Base-by-base conservation (phyloP, 1,139 yeast species). In the Lodderomyces pseudojiufengensis region DNA sequence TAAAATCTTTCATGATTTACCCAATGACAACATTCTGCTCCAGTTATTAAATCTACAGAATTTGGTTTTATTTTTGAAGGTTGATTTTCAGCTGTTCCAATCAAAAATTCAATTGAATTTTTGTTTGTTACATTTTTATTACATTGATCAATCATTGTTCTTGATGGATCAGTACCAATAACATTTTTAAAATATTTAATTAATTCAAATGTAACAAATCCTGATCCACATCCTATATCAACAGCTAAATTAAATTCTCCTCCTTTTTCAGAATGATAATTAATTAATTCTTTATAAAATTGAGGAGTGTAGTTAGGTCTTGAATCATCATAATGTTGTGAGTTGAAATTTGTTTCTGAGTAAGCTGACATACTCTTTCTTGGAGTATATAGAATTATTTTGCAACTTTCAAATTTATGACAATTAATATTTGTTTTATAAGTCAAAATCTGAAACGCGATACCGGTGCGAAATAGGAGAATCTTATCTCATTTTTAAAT, bases 171-270 rank as follows among this genome's bases (percentile, higher is more conserved):
- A 1, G 84, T 68, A 2, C 92, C 95, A 15, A 76, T 53, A 2
- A 80, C 78, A n/a, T 58, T 51, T 9, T 63, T 52, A 37, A 73
- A 73, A 41, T 68, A 59, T 1, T 65, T 46, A 1, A 70, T 52
- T 39, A 84, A 54, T 32, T 78, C 76, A 42, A 72, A 64, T 0
- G 94, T 73, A 1, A 84, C 92, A 44, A 80, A 80, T 1, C 95
- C 95, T 0, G 95, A 82, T 1, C 96, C 96, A 52, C 88, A 80
- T 0, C 95, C 96, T 12, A 84, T 62, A 56, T 87, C 96, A 6
- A 85, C 54, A 1, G 77, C 76, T 24, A 63, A 41, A 1, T 58
- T 45, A 3, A 44, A 43, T 1, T 48, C 38, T n/a, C 52, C 50
- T 3, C 41, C 36, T 3, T 43, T 4, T 39, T 11, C 9, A 8